Percentiles rank a stretch among this genome's conserved stretches.
Evolutionary conservation across 306 rosid genomes (phyloP).

Genomic region (Medicago truncatula): MtrunA17r5.0-ANR NC_053046.1:16041001-16041500

Average conservation of each 20-base stretch:
- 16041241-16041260: conserved; percentile 52
- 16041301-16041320: conserved; percentile 54
- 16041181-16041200: conserved; percentile 3
- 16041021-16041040: neutral
- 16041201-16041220: conserved; percentile 22
- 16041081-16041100: neutral
- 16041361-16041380: conserved; percentile 49
- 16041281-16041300: conserved; percentile 49
- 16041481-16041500: conserved; percentile 48
- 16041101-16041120: neutral
- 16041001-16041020: neutral
- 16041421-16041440: conserved; percentile 45
- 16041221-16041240: conserved; percentile 33
- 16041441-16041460: conserved; percentile 54
- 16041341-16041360: conserved; percentile 68
- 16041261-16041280: conserved; percentile 54
- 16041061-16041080: neutral
- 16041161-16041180: conserved; percentile 1
- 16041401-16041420: conserved; percentile 50
- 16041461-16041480: conserved; percentile 58
- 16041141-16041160: neutral
- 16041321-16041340: conserved; percentile 67
- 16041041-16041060: neutral
- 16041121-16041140: conserved; percentile 1
- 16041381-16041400: conserved; percentile 49